Conservation (phyloP, 805 yeast genomes). For the Wickerhamomyces bisporus region DNA sequence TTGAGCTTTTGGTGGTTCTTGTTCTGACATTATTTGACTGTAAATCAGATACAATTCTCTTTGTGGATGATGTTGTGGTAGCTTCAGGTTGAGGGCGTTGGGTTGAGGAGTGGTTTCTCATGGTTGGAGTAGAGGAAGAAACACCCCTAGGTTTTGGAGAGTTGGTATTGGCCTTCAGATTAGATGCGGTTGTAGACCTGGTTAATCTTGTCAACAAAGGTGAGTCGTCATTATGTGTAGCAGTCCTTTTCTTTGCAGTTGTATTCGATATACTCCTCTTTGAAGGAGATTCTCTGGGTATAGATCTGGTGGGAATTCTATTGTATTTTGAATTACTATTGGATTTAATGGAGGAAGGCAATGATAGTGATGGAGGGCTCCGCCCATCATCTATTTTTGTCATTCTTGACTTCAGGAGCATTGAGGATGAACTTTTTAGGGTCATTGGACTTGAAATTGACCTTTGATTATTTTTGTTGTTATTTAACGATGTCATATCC, state of each 20-base stretch:
- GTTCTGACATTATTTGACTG: slow-evolving; percentile 1
- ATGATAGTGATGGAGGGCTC: not conserved
- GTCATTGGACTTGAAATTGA: not conserved
- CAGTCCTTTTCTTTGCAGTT: not conserved
- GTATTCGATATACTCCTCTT: slow-evolving; percentile 7
- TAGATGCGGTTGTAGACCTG: slow-evolving; percentile 19
- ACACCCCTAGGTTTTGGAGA: not conserved
- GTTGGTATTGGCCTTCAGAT: slow-evolving; percentile 10
- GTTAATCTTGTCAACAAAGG: slow-evolving; percentile 21
- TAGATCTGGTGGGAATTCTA: not conserved
- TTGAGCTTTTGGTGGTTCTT: slow-evolving; percentile 17
- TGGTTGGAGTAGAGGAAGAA: not conserved
- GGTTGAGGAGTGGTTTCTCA: not conserved
- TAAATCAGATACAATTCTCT: slow-evolving; percentile 12
- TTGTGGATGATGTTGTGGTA: slow-evolving; percentile 3
- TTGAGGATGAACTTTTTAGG: not conserved
- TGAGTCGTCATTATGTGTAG: slow-evolving; percentile 10
- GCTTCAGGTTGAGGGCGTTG: not conserved
- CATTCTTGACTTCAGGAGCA: not conserved
- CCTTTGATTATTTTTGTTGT: not conserved
- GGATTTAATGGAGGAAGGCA: not conserved
- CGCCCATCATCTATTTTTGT: not conserved
- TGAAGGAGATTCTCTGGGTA: slow-evolving; percentile 3
- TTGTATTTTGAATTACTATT: not conserved
- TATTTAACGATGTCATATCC: not conserved